Evolutionary conservation across 2,329 filamentous ascomycete species (phyloP).

Genomic region (Alternaria arbusti): DNA sequence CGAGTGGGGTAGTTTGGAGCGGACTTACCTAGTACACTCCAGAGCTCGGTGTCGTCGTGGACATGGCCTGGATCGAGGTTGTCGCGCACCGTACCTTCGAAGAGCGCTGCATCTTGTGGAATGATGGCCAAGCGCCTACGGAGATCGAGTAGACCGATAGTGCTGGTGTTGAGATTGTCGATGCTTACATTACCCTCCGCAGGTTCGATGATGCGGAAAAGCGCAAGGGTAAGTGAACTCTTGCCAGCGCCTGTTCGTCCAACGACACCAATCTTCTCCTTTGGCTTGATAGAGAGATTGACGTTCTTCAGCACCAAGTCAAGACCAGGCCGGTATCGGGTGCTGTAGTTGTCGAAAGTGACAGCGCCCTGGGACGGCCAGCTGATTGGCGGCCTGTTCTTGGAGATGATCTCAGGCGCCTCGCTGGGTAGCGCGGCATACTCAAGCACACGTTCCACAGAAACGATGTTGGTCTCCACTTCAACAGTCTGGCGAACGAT

Average conservation of each 20-base stretch:
- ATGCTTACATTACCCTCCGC: constrained; percentile 84
- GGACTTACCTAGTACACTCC: constrained; percentile 84
- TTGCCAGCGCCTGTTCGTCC: constrained; percentile 96
- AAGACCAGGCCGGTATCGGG: constrained; percentile 86
- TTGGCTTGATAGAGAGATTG: constrained; percentile 88
- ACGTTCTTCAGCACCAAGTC: constrained; percentile 94
- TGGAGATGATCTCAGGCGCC: constrained; percentile 90
- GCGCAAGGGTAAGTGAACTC: constrained; percentile 86
- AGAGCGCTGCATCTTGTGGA: constrained; percentile 94
- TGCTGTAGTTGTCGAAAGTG: constrained; percentile 91
- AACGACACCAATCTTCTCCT: constrained; percentile 98
- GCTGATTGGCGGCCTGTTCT: constrained; percentile 82
- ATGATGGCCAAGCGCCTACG: constrained; percentile 93
- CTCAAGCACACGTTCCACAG: constrained; percentile 95
- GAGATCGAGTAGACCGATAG: constrained; percentile 87
- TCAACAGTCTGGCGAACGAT: constrained; percentile 98
- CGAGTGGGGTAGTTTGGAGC: too few species aligned
- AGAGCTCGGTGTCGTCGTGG: constrained; percentile 95
- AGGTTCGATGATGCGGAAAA: constrained; percentile 96
- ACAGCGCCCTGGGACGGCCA: constrained; percentile 93
- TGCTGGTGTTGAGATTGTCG: constrained; percentile 85
- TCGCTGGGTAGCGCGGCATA: constrained; percentile 91
- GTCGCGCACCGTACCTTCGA: constrained; percentile 90
- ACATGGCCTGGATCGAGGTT: constrained; percentile 95
- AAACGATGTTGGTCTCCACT: constrained; percentile 99